A percentile compares a stretch with the other conserved stretches of the same genome.
Evolutionary conservation across 2,329 filamentous ascomycete genomes (phyloP).

Genomic region (Aureobasidium sp.): DNA sequence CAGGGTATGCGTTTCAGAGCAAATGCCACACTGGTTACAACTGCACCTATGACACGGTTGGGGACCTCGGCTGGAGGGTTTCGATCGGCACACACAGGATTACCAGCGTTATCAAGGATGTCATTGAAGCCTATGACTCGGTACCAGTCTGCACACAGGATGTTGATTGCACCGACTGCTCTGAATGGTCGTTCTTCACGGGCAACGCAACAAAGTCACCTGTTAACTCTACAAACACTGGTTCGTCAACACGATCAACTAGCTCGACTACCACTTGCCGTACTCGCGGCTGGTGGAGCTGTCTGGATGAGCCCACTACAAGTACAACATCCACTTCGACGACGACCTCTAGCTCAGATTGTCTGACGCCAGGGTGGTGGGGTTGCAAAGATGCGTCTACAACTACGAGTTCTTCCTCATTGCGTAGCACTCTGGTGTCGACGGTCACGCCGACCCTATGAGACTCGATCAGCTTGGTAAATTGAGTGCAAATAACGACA

Average conservation of each 20-base stretch:
- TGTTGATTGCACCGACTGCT: conserved; percentile 73
- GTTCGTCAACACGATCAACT: conserved; percentile 46
- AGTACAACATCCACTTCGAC: conserved; percentile 27
- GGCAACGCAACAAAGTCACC: conserved; percentile 76
- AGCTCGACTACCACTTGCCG: conserved; percentile 41
- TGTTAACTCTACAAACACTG: conserved; percentile 16
- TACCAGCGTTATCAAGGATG: conserved; percentile 72
- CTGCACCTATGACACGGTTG: conserved; percentile 85
- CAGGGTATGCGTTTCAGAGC: conserved; percentile 83
- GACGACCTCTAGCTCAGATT: conserved; percentile 32
- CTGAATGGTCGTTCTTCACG: conserved; percentile 83
- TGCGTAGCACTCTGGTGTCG: not conserved
- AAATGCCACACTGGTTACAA: conserved; percentile 77
- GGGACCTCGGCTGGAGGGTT: conserved; percentile 81
- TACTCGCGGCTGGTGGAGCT: not conserved
- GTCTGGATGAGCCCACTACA: not conserved
- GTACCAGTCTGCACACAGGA: conserved; percentile 70
- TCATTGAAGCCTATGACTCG: conserved; percentile 70
- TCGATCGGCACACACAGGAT: conserved; percentile 86
- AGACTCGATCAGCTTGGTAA: not conserved
- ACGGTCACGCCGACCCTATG: not conserved
- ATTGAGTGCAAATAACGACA: no score
- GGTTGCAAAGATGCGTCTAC: conserved; percentile 47
- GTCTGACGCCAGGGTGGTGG: conserved; percentile 55
- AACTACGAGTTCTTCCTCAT: not conserved